Percentiles rank a stretch among this genome's conserved stretches.
These are phyloP conservation scores for Pseudogymnoascus sp. DNA, from an alignment of 2,329 filamentous ascomycete species.

Conservation along the genomic window DNA sequence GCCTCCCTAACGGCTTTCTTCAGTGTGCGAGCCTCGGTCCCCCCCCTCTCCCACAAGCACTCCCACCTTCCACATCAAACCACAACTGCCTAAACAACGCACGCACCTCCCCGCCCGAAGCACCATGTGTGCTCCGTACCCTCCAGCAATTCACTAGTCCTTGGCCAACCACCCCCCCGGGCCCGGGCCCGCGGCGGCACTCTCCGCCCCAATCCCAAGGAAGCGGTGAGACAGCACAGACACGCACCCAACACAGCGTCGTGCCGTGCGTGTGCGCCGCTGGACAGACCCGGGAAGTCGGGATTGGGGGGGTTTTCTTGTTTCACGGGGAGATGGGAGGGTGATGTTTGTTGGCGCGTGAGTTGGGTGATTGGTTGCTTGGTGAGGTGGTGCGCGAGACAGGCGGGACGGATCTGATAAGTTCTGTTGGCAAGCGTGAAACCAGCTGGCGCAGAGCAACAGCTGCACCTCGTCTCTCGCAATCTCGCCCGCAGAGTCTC, in stretches of 20 bases:
- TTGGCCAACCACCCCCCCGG: neutral
- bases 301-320: neutral
- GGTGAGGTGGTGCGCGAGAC: neutral
- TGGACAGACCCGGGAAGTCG: neutral
- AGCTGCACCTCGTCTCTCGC: neutral
- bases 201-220: conserved; percentile 4
- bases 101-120: neutral
- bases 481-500: conserved; percentile 1
- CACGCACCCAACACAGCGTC: neutral
- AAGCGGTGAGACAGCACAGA: conserved; percentile 1
- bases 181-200: neutral
- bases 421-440: neutral
- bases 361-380: neutral
- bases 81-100: neutral
- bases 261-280: neutral
- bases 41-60: neutral
- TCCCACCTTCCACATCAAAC: neutral
- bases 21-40: neutral
- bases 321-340: neutral
- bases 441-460: neutral
- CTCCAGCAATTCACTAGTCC: neutral
- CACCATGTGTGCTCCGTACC: neutral
- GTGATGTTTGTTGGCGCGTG: neutral
- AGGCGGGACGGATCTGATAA: neutral
- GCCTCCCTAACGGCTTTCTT: neutral